Conservation (phyloP, 768 basidiomycete species). For the Peribolospora kevripleyi region DNA sequence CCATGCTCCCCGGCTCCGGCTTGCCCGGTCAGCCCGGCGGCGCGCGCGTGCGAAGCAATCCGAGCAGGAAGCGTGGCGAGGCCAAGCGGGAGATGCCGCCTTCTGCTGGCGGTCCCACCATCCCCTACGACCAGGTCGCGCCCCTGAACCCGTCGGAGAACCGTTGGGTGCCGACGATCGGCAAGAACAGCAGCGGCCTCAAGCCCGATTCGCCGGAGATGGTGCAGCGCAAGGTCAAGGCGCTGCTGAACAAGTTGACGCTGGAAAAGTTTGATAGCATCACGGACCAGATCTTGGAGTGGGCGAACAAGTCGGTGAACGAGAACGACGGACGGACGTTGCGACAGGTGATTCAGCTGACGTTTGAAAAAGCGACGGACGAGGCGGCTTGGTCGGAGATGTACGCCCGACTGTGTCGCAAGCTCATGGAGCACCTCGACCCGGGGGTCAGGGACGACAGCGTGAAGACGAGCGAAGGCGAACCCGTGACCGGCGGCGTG, state of each 20-base stretch:
- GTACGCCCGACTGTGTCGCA: conserved; percentile 83
- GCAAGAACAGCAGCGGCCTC: conserved; percentile 11
- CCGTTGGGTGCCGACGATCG: conserved; percentile 42
- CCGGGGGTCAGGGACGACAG: conserved; percentile 68
- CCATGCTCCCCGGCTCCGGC: conserved; percentile 5
- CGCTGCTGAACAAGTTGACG: conserved; percentile 78
- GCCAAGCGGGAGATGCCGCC: conserved; percentile 21
- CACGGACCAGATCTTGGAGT: conserved; percentile 76
- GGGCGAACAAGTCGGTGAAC: conserved; percentile 80
- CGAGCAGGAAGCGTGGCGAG: conserved; percentile 53
- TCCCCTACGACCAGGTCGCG: conserved; percentile 36
- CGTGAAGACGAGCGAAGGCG: conserved; percentile 54
- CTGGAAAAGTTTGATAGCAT: conserved; percentile 93
- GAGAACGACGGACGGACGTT: conserved; percentile 84
- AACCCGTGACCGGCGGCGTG: conserved; percentile 74
- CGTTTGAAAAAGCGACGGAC: conserved; percentile 93
- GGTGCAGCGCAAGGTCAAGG: conserved; percentile 81
- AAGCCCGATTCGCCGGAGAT: conserved; percentile 53
- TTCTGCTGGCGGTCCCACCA: conserved; percentile 2
- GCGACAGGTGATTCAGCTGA: conserved; percentile 82
- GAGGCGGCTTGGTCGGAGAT: conserved; percentile 90
- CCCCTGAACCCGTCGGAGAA: conserved; percentile 59
- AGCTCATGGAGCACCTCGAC: conserved; percentile 86
- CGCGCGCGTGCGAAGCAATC: conserved; percentile 49
- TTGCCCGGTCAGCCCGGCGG: conserved; percentile 10